Evolutionary conservation across 768 basidiomycete genomes (phyloP), one percentile per base, ranked within the genome.

Genomic region (Dacryopinax primogenitus): DNA sequence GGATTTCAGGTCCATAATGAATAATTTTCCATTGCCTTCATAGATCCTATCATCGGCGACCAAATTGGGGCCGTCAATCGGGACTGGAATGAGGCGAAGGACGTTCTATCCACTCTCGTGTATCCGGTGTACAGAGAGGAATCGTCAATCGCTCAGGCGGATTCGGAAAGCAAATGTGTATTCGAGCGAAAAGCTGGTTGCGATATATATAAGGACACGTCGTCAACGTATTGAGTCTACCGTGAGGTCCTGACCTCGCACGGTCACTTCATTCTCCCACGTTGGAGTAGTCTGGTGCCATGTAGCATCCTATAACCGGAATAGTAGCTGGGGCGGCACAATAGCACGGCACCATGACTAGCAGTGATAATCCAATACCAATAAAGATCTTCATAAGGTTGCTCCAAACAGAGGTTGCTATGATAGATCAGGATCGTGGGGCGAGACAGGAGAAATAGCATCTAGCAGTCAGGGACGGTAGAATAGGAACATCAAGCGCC

Each of bases 11-110:
- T 39, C 11, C 12, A n/a, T n/a, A n/a, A 78, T 74, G 68, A 82
- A 80, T 37, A 79, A 77, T 0, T 78, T 73, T 0, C 81, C 82
- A 67, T 82, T 81, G 65, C 80, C 80, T 78, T 72, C 78, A 81
- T 81, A 75, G 77, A 78, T 0, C 81, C 81, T 66, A 79, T 78
- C 66, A 83, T 75, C 71, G 3, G 79, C 79, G 1, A 75, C 72
- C 0, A 76, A 76, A 0, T 77, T 79, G 1, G 71, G 67, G 0
- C 78, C 78, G 58, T 75, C 74, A 16, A 82, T 68, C 2, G 74
- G 73, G 1, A 83, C 16, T 76, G 73, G 37, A 72, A 70, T 1
- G 74, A 70, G 0, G 73, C 74, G 62, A 82, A 74, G 70, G 75
- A 79, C n/a, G 74, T 78, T 1, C 81, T 80, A 64, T 82, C 81